Evolutionary conservation across 441 rosid genomes (phyloP).

Genomic region (Kokia cookei): DNA sequence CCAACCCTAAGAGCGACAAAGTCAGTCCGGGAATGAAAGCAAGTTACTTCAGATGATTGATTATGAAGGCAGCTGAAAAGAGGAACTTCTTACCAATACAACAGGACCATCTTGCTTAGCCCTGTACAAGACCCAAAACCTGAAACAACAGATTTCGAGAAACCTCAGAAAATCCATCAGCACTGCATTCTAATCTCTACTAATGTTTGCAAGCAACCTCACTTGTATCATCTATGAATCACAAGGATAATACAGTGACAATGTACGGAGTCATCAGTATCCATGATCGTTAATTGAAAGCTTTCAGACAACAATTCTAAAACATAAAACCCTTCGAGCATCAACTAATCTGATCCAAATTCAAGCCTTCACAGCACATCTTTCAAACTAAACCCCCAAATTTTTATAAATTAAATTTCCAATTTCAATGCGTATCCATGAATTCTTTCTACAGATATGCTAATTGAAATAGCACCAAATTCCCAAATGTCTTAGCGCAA

Average conservation of each 20-base stretch:
- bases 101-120: constrained; percentile 98
- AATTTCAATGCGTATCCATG: neutral
- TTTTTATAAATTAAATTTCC: neutral
- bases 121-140: constrained; percentile 96
- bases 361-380: neutral
- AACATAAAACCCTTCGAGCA: neutral
- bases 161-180: neutral
- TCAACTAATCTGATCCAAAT: neutral
- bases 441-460: neutral
- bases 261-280: neutral
- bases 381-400: neutral
- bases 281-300: neutral
- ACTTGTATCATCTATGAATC: neutral
- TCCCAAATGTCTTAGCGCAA: neutral
- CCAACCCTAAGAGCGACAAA: constrained; percentile 66
- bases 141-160: constrained; percentile 22
- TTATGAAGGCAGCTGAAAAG: neutral
- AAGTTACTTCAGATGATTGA: neutral
- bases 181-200: neutral
- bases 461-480: neutral
- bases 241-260: neutral
- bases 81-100: constrained; percentile 52
- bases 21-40: constrained; percentile 4
- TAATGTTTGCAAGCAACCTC: neutral
- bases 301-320: neutral